Conservation (phyloP, 164 flowering plant genomes). For the Chimonanthus salicifolius region DNA sequence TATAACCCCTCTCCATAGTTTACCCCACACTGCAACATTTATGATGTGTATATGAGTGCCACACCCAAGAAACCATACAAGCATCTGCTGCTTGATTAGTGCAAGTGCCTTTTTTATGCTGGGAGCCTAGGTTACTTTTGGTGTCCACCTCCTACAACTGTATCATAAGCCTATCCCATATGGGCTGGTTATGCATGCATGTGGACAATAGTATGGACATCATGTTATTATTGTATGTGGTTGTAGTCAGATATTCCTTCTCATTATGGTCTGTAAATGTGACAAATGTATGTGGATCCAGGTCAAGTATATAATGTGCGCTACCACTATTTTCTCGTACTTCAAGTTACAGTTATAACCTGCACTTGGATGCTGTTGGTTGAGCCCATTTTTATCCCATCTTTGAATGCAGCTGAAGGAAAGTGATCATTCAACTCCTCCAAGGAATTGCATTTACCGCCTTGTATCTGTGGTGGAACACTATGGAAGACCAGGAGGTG, state of each 20-base stretch:
- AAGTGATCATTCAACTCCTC: constrained; percentile 8
- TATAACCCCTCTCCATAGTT: too few relatives aligned
- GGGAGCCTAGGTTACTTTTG: too few relatives aligned
- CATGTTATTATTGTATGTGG: too few relatives aligned
- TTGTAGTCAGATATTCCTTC: background rate
- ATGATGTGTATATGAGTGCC: too few relatives aligned
- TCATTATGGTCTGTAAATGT: background rate
- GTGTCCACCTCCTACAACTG: too few relatives aligned
- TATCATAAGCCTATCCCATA: too few relatives aligned
- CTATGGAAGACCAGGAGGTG: constrained; percentile 70
- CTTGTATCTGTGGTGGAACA: constrained; percentile 91
- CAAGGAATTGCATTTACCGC: constrained; percentile 29
- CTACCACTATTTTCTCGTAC: background rate
- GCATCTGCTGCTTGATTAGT: too few relatives aligned
- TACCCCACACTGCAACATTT: too few relatives aligned
- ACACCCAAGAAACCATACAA: too few relatives aligned
- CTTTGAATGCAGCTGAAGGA: constrained; percentile 23
- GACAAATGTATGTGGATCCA: background rate
- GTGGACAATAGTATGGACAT: too few relatives aligned
- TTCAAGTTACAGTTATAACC: background rate
- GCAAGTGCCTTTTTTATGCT: too few relatives aligned
- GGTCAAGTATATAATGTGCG: background rate
- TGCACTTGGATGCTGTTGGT: background rate
- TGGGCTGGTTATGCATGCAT: too few relatives aligned
- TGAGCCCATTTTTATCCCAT: background rate